phyloP scores from a whole-genome alignment of 1,139 yeast species.

The Pichia sp. region DNA sequence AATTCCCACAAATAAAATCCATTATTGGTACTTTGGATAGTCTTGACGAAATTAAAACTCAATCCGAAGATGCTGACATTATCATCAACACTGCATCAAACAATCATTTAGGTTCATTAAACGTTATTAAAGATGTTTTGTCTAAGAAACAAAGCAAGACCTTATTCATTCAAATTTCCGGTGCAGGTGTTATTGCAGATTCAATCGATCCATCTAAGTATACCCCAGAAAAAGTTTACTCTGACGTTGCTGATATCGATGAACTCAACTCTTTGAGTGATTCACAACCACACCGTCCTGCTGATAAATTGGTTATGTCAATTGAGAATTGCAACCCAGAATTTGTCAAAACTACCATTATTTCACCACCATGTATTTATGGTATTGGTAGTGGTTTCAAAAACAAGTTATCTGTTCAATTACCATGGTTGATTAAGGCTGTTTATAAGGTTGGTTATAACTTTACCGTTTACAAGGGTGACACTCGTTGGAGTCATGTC shows the following conservation, averaged over 20 bases:
- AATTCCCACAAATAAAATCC: background rate
- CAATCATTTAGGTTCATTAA: slow-evolving; percentile 1
- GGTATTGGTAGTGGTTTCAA: slow-evolving; percentile 3
- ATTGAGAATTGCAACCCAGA: slow-evolving; percentile 2
- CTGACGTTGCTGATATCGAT: slow-evolving; percentile 5
- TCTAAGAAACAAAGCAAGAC: slow-evolving; percentile 1
- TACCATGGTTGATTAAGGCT: slow-evolving; percentile 1
- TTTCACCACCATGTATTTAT: slow-evolving; percentile 5
- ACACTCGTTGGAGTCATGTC: slow-evolving; percentile 8
- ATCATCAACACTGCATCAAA: slow-evolving; percentile 8
- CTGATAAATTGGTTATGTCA: slow-evolving; percentile 3
- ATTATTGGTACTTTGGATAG: slow-evolving; percentile 2
- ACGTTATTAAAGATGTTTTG: slow-evolving; percentile 3
- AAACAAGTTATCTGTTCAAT: slow-evolving; percentile 3
- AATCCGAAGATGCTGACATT: slow-evolving; percentile 1
- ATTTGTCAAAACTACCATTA: slow-evolving; percentile 1
- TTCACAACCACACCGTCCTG: slow-evolving; percentile 7
- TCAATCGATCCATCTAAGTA: slow-evolving; percentile 1
- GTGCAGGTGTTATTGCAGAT: slow-evolving; percentile 3
- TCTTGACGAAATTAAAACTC: background rate
- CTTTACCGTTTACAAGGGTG: slow-evolving; percentile 5
- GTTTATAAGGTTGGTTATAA: background rate
- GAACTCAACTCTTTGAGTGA: slow-evolving; percentile 5
- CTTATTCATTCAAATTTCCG: slow-evolving; percentile 4
- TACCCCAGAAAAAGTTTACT: slow-evolving; percentile 2